Percentiles rank a stretch among this genome's conserved stretches.
These are phyloP conservation scores for Euphrasia arctica DNA, from an alignment of 305 asterid species.

Conservation along the genomic window DNA sequence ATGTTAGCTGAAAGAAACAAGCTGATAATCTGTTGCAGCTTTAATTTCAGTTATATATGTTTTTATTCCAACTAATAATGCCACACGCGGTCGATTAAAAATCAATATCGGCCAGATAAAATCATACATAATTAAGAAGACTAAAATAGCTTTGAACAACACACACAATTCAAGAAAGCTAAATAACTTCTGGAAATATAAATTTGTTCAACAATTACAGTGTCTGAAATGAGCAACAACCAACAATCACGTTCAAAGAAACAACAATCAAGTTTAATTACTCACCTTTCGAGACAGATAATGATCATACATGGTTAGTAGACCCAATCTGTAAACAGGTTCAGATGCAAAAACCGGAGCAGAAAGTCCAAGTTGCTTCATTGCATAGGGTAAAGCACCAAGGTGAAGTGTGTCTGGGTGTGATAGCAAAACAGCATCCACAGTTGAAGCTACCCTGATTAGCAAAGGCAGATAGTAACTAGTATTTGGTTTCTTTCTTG, in stretches of 20 bases:
- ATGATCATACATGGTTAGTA: slow-evolving; percentile 92
- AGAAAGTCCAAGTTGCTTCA: slow-evolving; percentile 74
- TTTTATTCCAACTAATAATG: not conserved
- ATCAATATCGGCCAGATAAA: not conserved
- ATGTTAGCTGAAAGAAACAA: not conserved
- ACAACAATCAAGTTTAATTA: slow-evolving; percentile 24
- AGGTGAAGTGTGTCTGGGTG: slow-evolving; percentile 95
- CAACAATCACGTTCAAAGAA: slow-evolving; percentile 10
- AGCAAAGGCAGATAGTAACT: slow-evolving; percentile 28
- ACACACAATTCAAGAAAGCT: slow-evolving; percentile 7
- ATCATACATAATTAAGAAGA: not conserved
- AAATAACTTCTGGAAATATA: slow-evolving; percentile 13
- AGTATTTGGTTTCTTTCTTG: not conserved
- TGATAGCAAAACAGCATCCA: slow-evolving; percentile 93
- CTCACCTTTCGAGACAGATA: slow-evolving; percentile 91
- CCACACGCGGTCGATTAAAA: slow-evolving; percentile 7
- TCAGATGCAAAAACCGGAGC: slow-evolving; percentile 93
- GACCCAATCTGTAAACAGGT: slow-evolving; percentile 92
- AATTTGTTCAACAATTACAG: slow-evolving; percentile 8
- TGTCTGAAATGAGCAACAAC: slow-evolving; percentile 20
- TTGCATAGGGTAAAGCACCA: slow-evolving; percentile 93
- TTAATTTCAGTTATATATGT: not conserved
- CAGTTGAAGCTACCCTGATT: slow-evolving; percentile 85
- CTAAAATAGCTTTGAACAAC: slow-evolving; percentile 6
- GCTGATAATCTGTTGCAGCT: not conserved